phyloP scores from a whole-genome alignment of 331 rosid genomes.

The Saraca asoca region DNA sequence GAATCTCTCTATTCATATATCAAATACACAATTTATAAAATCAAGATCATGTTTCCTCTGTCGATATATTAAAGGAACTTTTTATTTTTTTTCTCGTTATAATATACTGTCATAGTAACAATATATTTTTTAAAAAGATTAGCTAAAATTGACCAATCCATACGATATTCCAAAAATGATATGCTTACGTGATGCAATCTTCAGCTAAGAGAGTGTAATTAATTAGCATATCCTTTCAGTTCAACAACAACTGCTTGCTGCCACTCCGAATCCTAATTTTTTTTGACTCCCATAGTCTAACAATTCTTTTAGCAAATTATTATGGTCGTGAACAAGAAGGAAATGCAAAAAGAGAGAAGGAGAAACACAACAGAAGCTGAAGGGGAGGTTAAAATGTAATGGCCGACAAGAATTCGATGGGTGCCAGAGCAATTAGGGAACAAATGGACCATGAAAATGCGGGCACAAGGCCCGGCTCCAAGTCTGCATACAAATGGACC shows the following conservation, averaged over 20 bases:
- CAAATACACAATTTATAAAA: too few relatives aligned
- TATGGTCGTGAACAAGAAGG: not conserved
- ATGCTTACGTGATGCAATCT: conserved; percentile 44
- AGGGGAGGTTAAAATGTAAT: conserved; percentile 33
- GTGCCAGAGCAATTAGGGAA: conserved; percentile 44
- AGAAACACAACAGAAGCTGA: conserved; percentile 30
- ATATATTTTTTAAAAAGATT: not conserved
- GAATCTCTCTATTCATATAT: conserved; percentile 25
- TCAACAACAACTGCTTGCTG: conserved; percentile 16
- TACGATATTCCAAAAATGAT: conserved; percentile 35
- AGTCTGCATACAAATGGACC: conserved; percentile 34
- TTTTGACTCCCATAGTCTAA: conserved; percentile 21
- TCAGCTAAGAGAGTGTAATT: conserved; percentile 20
- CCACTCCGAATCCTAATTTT: conserved; percentile 13
- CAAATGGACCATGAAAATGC: conserved; percentile 60
- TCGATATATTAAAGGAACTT: too few relatives aligned
- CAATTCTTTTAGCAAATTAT: too few relatives aligned
- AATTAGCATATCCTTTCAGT: not conserved
- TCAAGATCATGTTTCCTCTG: too few relatives aligned
- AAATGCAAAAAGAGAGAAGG: conserved; percentile 1
- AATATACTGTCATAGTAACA: not conserved
- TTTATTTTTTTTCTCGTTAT: conserved; percentile 4
- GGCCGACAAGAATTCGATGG: conserved; percentile 55
- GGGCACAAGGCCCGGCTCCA: conserved; percentile 32
- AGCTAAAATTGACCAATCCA: conserved; percentile 28